Evolutionary conservation across 345 rosid genomes (phyloP), one percentile per base, ranked within the genome.

Genomic region (Eucalyptus pauciflora): DNA sequence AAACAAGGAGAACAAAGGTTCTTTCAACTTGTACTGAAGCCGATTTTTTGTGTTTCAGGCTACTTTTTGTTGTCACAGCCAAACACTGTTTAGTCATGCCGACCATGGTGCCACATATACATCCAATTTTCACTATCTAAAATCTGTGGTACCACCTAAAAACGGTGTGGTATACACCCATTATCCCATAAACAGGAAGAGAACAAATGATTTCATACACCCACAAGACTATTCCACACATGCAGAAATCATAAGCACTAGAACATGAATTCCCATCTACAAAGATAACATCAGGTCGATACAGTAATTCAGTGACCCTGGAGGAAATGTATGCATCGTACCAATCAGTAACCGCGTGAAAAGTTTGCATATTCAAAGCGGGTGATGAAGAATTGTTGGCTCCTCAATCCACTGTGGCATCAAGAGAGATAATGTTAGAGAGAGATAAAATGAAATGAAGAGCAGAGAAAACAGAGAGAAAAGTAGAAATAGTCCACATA

Each of bases 301-400:
- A 91, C 49, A 95, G 96, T 93, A 97, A 92, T 86, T 93, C 97
- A 7, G 98, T 95, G 64, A 97, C 97, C 1, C 98, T 96, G n/a
- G n/a, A n/a, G n/a, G n/a, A n/a, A n/a, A n/a, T n/a, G n/a, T n/a
- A n/a, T n/a, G n/a, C n/a, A n/a, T n/a, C n/a, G n/a, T n/a, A n/a
- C n/a, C n/a, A n/a, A n/a, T n/a, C n/a, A n/a, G n/a, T n/a, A 43
- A 95, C 88, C 2, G 95, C 95, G 90, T 96, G 99, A 91, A 95
- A 97, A 92, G 90, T 97, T 97, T 17, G 99, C 97, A 89, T 97
- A 97, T 94, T 97, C 99, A 79, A 94, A 96, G 60, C 98, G 88
- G 22, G 96, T 95, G 69, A 95, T 89, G n/a, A 37, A 37, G 41
- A 37, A 37, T 37, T 37, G 41, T 37, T 4, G 41, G 41, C 41